Evolutionary conservation across 768 basidiomycete genomes (phyloP), one percentile per base, ranked within the genome.

Genomic region (Suillus brevipes): DNA sequence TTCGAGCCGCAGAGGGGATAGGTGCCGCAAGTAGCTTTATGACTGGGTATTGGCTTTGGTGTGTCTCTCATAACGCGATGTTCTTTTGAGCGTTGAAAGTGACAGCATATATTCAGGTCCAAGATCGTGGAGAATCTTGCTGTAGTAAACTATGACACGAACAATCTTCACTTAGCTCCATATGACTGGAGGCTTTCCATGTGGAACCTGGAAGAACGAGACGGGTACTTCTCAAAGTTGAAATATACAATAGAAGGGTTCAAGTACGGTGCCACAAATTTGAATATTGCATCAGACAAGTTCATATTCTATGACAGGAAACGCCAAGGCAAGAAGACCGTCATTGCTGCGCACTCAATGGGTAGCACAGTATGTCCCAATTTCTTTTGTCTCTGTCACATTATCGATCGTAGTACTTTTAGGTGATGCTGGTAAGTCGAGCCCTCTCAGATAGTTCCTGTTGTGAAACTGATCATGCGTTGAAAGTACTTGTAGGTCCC

Each of bases 41-140:
- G 64, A 88, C 89, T 73, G 95, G 96, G 1, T 99, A 95, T 74
- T 99, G 95, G 96, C 87, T 97, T 61, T 97, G 95, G 94, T 89
- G 71, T 61, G 79, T 61, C 28, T 61, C 45, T 7, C 63, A 34
- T n/a, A 23, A 8, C 3, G 40, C n/a, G 16, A 47, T 1, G 1
- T 25, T 47, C 20, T 40, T 47, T 13, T 31, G 28, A 34, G 14
- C 13, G 28, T 38, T 28, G 34, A 4, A 34, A 43, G 18, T 42
- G 43, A n/a, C 43, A 65, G 10, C 10, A 36, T 62, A 55, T 20
- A 3, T 20, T 50, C 53, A 91, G 91, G 91, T 88, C 90, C 1
- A 95, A 96, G 76, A 92, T 97, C 60, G 87, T 99, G 12, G 92
- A 98, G 77, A 99, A 99, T 69, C 83, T 98, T 2, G 95, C 97